These are phyloP conservation scores for Arachis monticola DNA, from an alignment of 331 rosid genomes.

Conservation along the genomic window DNA sequence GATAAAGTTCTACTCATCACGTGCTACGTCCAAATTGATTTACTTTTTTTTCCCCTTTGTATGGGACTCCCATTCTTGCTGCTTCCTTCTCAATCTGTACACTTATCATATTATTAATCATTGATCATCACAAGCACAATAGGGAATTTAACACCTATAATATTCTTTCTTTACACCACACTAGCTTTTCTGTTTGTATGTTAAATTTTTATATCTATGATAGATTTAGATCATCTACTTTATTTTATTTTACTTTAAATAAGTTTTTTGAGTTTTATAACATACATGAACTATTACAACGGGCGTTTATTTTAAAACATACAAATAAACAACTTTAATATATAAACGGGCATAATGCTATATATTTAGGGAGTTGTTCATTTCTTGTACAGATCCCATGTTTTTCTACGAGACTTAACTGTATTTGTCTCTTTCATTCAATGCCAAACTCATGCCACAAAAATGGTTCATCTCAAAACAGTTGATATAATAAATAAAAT, in stretches of 20 bases:
- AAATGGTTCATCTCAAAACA: neutral
- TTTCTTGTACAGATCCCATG: neutral
- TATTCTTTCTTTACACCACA: neutral
- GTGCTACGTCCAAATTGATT: constrained; percentile 44
- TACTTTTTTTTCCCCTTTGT: constrained; percentile 18
- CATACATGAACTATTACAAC: no score
- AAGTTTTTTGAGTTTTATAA: no score
- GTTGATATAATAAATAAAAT: neutral
- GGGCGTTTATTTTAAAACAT: neutral
- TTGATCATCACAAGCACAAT: constrained; percentile 32
- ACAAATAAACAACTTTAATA: neutral
- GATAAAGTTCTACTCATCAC: constrained; percentile 47
- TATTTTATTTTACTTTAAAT: neutral
- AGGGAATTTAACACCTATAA: constrained; percentile 17
- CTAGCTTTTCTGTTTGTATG: neutral
- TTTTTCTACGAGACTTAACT: neutral
- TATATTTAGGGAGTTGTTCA: neutral
- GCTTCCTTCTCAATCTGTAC: constrained; percentile 32
- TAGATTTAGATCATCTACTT: constrained; percentile 11
- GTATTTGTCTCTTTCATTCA: neutral
- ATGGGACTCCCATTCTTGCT: constrained; percentile 31
- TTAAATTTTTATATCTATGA: neutral
- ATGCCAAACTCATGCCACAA: neutral
- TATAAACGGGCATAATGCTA: neutral
- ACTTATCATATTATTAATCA: constrained; percentile 30